phyloP scores from a whole-genome alignment of 371 early-diverging fungal genomes.

The Parasitella parasitica region DNA sequence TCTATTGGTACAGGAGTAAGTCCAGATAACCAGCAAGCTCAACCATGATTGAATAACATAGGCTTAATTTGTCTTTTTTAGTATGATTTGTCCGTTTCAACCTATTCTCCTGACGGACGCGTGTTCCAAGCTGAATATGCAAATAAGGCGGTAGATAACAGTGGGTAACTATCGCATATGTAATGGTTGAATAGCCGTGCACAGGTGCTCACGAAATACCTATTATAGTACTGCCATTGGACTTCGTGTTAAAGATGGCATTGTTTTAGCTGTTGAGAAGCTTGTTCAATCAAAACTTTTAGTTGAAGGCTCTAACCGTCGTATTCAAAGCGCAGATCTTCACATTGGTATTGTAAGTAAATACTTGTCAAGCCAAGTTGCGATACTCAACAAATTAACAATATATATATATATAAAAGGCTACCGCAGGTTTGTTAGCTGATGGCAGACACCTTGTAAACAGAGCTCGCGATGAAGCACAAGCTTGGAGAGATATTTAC shows the following conservation, averaged over 20 bases:
- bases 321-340: conserved; percentile 88
- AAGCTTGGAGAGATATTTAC: conserved; percentile 86
- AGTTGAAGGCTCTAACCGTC: conserved; percentile 88
- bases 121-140: conserved; percentile 99
- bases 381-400: not conserved
- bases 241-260: conserved; percentile 91
- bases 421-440: conserved; percentile 92
- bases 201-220: not conserved
- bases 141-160: conserved; percentile 96
- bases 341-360: conserved; percentile 88
- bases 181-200: not conserved
- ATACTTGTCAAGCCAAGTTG: not conserved
- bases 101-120: conserved; percentile 98
- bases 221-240: conserved; percentile 86
- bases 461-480: conserved; percentile 91
- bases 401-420: conserved; percentile 55
- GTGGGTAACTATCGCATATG: conserved; percentile 67
- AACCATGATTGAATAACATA: not conserved
- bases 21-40: not conserved
- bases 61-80: conserved; percentile 35
- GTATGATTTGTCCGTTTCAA: conserved; percentile 97
- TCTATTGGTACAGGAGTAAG: conserved; percentile 75
- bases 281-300: conserved; percentile 93
- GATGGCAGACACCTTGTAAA: conserved; percentile 91
- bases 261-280: conserved; percentile 96